These are phyloP conservation scores for Dactylonectria macrodidyma DNA, from an alignment of 2,329 filamentous ascomycete genomes.

Conservation along the genomic window DNA sequence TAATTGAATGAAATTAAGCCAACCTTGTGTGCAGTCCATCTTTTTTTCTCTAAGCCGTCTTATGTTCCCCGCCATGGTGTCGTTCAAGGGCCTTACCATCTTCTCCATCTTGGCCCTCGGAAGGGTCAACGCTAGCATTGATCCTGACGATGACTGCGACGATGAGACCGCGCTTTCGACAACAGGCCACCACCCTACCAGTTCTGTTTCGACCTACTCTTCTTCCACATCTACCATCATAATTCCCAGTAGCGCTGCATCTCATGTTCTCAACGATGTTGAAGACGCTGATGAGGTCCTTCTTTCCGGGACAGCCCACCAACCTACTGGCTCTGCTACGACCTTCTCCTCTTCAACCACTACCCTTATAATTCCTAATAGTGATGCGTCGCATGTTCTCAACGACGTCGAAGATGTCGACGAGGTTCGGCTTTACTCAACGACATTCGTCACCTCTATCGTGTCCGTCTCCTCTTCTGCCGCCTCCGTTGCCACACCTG, in stretches of 20 bases:
- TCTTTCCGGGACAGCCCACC: background rate
- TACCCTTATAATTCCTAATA: background rate
- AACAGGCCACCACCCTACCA: background rate
- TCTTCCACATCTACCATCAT: background rate
- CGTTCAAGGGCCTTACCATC: background rate
- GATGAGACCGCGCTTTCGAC: background rate
- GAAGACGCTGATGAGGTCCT: background rate
- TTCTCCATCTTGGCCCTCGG: background rate
- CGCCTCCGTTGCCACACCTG: background rate
- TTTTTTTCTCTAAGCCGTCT: background rate
- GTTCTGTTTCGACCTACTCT: background rate
- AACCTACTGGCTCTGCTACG: background rate
- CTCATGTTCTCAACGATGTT: background rate
- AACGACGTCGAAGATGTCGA: background rate
- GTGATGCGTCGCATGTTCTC: background rate
- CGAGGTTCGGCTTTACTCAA: background rate
- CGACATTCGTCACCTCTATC: background rate
- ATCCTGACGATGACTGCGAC: background rate
- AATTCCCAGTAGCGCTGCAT: background rate
- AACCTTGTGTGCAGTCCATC: background rate
- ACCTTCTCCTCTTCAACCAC: background rate
- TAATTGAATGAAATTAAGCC: background rate
- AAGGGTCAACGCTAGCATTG: background rate
- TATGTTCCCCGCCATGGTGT: background rate
- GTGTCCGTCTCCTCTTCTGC: background rate